A percentile compares a stretch with the other conserved stretches of the same genome.
phyloP scores from a whole-genome alignment of 2,329 filamentous ascomycete genomes.

The Aspergillus persii region DNA sequence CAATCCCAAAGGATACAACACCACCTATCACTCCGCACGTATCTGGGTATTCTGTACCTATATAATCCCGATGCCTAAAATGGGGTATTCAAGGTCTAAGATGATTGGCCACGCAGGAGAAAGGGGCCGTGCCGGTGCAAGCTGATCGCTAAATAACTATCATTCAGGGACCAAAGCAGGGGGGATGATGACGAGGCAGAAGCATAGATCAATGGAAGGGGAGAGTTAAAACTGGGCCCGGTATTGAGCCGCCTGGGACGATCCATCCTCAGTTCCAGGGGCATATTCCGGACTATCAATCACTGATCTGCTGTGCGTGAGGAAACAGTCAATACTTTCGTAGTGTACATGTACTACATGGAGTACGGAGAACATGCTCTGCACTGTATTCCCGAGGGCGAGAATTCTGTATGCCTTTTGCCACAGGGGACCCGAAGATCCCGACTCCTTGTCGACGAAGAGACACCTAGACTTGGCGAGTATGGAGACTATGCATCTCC shows the following conservation, averaged over 20 bases:
- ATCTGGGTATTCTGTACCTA: neutral
- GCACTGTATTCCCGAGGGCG: no score
- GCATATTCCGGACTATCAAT: neutral
- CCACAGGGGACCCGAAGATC: neutral
- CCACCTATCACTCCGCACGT: no score
- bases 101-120: neutral
- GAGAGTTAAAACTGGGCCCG: neutral
- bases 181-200: neutral
- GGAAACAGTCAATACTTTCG: no score
- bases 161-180: neutral
- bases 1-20: no score
- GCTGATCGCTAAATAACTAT: neutral
- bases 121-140: neutral
- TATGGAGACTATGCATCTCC: slow-evolving; percentile 7
- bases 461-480: slow-evolving; percentile 15
- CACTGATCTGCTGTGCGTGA: neutral
- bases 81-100: neutral
- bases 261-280: neutral
- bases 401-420: neutral
- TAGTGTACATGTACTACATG: neutral
- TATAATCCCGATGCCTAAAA: neutral
- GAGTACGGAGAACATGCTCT: no score
- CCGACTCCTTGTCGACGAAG: neutral
- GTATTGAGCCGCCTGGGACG: neutral
- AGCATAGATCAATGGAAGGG: neutral